These are phyloP conservation scores for Wickerhamiella dianesei DNA, from an alignment of 805 yeast species.

Conservation along the genomic window DNA sequence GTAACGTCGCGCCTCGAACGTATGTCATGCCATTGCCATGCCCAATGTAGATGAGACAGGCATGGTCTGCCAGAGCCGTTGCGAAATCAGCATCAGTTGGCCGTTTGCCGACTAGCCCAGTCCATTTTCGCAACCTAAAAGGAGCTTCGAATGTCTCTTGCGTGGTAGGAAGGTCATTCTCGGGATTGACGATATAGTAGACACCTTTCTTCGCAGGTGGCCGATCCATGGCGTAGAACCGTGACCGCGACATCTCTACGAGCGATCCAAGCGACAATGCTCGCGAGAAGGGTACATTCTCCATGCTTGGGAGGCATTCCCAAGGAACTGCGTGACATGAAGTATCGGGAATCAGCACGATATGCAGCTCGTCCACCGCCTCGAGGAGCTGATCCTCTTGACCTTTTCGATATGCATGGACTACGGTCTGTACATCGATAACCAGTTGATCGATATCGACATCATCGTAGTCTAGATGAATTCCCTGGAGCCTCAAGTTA, in stretches of 20 bases:
- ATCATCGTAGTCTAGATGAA: constrained; percentile 50
- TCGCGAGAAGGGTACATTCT: constrained; percentile 9
- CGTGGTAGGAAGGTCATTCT: constrained; percentile 58
- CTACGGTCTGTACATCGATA: constrained; percentile 36
- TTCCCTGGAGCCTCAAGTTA: constrained; percentile 47
- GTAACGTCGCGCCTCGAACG: constrained; percentile 42
- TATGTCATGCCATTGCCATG: constrained; percentile 96
- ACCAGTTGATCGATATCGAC: constrained; percentile 45
- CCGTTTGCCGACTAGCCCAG: constrained; percentile 37
- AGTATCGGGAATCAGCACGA: constrained; percentile 57
- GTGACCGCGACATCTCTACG: constrained; percentile 4
- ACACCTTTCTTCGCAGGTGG: constrained; percentile 1
- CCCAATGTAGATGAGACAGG: constrained; percentile 67
- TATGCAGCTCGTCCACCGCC: constrained; percentile 31
- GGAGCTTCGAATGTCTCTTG: constrained; percentile 40
- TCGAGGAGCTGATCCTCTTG: constrained; percentile 1
- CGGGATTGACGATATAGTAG: constrained; percentile 67
- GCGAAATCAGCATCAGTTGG: constrained; percentile 48
- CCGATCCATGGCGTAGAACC: background rate
- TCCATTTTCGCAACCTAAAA: constrained; percentile 35
- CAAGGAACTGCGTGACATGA: constrained; percentile 67
- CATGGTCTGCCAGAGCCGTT: constrained; percentile 29
- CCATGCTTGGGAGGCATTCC: constrained; percentile 51
- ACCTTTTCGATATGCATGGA: constrained; percentile 24
- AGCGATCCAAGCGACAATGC: constrained; percentile 30